Evolutionary conservation across 2,329 filamentous ascomycete species (phyloP).

Genomic region (Berkeleyomyces rouxiae): DNA sequence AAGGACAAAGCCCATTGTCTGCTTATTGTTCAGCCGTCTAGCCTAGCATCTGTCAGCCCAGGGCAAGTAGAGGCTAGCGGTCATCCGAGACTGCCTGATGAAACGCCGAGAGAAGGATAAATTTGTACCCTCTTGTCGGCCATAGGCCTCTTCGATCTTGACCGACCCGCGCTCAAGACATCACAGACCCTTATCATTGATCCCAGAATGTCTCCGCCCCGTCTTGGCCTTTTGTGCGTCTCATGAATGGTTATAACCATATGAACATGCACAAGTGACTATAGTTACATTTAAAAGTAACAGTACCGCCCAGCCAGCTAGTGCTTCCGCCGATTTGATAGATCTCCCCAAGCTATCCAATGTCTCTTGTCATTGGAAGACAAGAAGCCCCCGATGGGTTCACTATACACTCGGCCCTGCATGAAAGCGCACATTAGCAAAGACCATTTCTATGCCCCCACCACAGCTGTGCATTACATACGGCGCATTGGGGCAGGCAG

Average conservation of each 20-base stretch:
- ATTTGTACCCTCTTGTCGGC: background rate
- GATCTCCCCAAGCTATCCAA: no score
- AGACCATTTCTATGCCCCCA: background rate
- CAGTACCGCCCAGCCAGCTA: background rate
- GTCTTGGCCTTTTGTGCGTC: background rate
- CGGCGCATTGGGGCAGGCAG: background rate
- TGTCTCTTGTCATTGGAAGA: no score
- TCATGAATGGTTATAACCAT: background rate
- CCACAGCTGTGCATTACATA: background rate
- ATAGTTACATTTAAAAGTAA: no score
- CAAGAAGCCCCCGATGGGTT: background rate
- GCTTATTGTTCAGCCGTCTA: background rate
- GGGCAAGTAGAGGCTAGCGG: background rate
- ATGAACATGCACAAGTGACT: no score
- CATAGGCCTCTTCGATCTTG: background rate
- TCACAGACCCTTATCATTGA: background rate
- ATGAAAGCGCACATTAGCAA: background rate
- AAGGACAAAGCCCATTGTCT: constrained; percentile 4
- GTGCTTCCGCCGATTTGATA: no score
- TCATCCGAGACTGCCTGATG: background rate
- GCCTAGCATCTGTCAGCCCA: background rate
- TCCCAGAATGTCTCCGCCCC: background rate
- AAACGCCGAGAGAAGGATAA: background rate
- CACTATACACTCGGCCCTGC: background rate
- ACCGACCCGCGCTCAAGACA: background rate